Conservation (phyloP, 2,329 filamentous ascomycete species). For the Achaetomium macrosporum region DNA sequence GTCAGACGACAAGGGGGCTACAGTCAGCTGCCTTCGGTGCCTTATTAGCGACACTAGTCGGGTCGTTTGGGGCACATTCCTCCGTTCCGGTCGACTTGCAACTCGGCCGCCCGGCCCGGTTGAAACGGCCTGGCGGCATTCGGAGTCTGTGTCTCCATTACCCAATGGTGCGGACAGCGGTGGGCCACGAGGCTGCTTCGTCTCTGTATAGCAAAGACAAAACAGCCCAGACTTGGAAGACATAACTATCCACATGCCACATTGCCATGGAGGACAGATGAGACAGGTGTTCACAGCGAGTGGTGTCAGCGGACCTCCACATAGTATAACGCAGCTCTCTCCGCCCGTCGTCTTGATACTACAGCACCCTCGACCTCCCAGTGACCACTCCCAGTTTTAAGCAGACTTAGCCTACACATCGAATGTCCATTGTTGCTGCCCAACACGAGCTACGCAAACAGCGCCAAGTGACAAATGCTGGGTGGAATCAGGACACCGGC, state of each 20-base stretch:
- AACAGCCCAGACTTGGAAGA: neutral
- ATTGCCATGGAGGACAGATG: slow-evolving; percentile 6
- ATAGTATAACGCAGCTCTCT: no score
- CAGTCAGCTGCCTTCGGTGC: no score
- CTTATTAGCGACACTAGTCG: neutral
- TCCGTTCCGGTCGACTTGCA: neutral
- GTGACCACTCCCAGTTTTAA: no score
- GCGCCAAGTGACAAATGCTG: no score
- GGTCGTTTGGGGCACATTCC: neutral
- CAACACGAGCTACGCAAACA: no score
- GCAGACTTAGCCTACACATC: no score
- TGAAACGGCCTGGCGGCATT: slow-evolving; percentile 1
- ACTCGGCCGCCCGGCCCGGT: neutral
- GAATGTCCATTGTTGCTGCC: no score
- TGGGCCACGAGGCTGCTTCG: neutral
- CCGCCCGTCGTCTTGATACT: no score
- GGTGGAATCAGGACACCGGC: no score
- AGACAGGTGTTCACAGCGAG: slow-evolving; percentile 9
- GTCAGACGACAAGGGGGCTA: no score
- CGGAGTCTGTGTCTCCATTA: neutral
- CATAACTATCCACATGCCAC: no score
- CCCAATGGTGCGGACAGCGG: neutral
- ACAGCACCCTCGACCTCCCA: no score
- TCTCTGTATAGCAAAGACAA: neutral
- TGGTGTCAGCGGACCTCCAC: slow-evolving; percentile 12